phyloP scores from a whole-genome alignment of 192 early-diverging fungal species.

The Diversispora eburnea region DNA sequence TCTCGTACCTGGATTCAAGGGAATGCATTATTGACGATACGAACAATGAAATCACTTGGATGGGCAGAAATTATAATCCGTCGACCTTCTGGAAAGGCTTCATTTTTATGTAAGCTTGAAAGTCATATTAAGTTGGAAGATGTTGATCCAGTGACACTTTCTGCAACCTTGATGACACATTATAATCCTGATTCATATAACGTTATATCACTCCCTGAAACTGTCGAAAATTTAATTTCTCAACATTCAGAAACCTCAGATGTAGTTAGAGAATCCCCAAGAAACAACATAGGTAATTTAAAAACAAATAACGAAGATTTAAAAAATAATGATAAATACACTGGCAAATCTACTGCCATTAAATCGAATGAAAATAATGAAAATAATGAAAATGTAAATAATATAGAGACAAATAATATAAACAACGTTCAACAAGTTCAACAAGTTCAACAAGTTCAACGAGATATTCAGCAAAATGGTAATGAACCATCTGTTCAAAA shows the following conservation, averaged over 20 bases:
- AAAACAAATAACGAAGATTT: no score
- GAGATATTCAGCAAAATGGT: background rate
- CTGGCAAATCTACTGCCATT: background rate
- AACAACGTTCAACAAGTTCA: background rate
- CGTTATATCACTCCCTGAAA: background rate
- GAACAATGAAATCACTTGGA: constrained; percentile 57
- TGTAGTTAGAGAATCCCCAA: background rate
- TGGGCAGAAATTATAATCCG: constrained; percentile 84
- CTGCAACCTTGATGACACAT: constrained; percentile 52
- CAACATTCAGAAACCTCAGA: background rate
- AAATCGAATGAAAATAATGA: background rate
- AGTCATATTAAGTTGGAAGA: constrained; percentile 54
- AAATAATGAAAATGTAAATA: no score
- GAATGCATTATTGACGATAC: constrained; percentile 78
- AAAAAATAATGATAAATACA: background rate
- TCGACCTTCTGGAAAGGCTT: constrained; percentile 72
- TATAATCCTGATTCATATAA: constrained; percentile 42
- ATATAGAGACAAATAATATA: no score
- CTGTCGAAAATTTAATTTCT: background rate
- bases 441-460: background rate
- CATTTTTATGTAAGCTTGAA: constrained; percentile 66
- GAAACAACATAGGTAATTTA: no score
- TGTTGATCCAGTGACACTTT: constrained; percentile 45
- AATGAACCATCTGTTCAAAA: background rate
- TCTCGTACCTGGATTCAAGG: constrained; percentile 82